Conservation (phyloP, 2,329 filamentous ascomycete species). For the Diaporthe amygdali region DNA sequence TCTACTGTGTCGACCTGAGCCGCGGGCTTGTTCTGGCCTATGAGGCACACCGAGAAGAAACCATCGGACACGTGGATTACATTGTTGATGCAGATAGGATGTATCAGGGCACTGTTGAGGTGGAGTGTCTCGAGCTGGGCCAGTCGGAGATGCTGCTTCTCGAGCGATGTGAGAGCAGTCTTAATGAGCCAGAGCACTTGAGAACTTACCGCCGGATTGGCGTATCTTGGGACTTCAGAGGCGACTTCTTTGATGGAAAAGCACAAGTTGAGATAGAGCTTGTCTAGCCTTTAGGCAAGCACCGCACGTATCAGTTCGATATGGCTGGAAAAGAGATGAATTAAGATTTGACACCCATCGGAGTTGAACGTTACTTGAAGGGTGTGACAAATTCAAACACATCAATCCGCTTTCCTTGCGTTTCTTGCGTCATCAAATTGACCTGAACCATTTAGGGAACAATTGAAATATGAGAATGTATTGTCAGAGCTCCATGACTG, state of each 20-base stretch:
- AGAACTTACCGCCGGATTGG: not conserved
- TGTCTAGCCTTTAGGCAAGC: too few species aligned
- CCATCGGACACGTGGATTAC: not conserved
- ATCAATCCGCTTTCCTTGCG: too few species aligned
- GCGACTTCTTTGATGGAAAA: not conserved
- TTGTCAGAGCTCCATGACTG: too few species aligned
- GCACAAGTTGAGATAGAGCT: not conserved
- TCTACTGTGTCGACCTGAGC: not conserved
- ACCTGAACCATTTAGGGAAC: too few species aligned
- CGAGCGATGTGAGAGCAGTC: not conserved
- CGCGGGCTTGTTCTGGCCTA: not conserved
- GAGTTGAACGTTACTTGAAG: too few species aligned
- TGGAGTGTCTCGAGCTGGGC: not conserved
- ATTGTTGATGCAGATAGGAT: not conserved
- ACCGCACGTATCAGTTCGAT: too few species aligned
- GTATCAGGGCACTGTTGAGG: not conserved
- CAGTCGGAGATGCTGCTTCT: not conserved
- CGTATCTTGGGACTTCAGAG: not conserved
- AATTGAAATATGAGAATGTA: too few species aligned
- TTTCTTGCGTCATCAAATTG: too few species aligned
- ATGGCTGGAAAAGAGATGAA: too few species aligned
- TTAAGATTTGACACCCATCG: too few species aligned
- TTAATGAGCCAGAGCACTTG: not conserved
- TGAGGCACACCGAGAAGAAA: not conserved
- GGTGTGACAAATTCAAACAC: too few species aligned